phyloP scores from a whole-genome alignment of 1,284 basidiomycete genomes.

The Austropuccinia psidii region DNA sequence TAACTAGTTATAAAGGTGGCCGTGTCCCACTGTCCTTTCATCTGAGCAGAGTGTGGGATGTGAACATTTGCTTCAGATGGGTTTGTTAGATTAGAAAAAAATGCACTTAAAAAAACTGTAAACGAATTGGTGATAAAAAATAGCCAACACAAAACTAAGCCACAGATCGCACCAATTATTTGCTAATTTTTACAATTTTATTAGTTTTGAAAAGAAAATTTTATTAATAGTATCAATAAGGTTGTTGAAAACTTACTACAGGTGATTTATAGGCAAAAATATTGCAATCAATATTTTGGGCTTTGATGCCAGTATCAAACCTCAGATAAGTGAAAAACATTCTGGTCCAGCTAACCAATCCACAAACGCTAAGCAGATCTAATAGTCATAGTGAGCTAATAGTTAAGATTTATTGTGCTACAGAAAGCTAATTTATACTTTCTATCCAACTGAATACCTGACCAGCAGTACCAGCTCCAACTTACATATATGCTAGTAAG shows the following conservation, averaged over 20 bases:
- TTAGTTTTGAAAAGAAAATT: too few relatives aligned
- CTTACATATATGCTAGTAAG: slow-evolving; percentile 64
- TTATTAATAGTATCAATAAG: slow-evolving; percentile 48
- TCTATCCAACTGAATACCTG: slow-evolving; percentile 67
- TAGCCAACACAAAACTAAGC: slow-evolving; percentile 54
- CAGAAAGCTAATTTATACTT: slow-evolving; percentile 43
- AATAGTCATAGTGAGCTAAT: slow-evolving; percentile 56
- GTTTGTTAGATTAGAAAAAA: neutral
- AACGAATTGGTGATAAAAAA: slow-evolving; percentile 60
- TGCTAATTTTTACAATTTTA: neutral
- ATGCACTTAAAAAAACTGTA: slow-evolving; percentile 15
- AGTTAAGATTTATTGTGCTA: slow-evolving; percentile 34
- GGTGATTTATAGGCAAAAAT: slow-evolving; percentile 60
- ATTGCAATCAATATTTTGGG: slow-evolving; percentile 62
- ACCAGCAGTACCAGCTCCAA: slow-evolving; percentile 56
- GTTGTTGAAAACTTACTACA: slow-evolving; percentile 54
- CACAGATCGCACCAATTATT: slow-evolving; percentile 59
- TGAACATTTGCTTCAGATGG: slow-evolving; percentile 57
- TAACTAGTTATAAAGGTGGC: slow-evolving; percentile 42
- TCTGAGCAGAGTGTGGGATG: slow-evolving; percentile 56
- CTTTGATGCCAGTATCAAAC: slow-evolving; percentile 67
- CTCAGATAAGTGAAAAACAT: slow-evolving; percentile 71
- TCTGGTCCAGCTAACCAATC: slow-evolving; percentile 73
- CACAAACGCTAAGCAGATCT: slow-evolving; percentile 52
- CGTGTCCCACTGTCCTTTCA: slow-evolving; percentile 52